Percentiles rank a stretch among this genome's conserved stretches.
Conservation (phyloP, 2,329 filamentous ascomycete genomes). For the Incumbomyces lentus region DNA sequence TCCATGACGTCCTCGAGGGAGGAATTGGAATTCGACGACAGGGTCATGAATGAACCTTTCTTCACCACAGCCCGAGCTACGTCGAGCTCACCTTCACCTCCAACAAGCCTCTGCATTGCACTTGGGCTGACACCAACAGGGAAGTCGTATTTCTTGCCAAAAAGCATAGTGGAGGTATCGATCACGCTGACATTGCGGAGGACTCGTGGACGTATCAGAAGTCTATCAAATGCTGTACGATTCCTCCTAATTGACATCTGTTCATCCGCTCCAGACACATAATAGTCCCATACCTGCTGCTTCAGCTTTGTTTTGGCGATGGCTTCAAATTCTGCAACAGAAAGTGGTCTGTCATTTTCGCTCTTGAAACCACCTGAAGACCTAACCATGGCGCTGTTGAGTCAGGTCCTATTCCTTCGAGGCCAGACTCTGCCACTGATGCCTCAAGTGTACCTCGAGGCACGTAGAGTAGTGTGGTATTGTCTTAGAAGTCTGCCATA, state of each 20-base stretch:
- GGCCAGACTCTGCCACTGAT: no score
- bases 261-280: conserved; percentile 42
- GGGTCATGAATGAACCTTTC: conserved; percentile 35
- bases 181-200: conserved; percentile 27
- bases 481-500: no score
- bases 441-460: no score
- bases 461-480: no score
- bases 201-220: conserved; percentile 27
- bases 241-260: conserved; percentile 29
- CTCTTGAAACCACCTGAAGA: no score
- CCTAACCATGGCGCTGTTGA: no score
- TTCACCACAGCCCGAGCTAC: conserved; percentile 38
- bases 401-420: no score
- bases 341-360: conserved; percentile 21
- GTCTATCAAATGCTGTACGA: background rate
- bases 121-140: conserved; percentile 45
- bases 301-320: conserved; percentile 24
- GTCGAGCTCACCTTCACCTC: conserved; percentile 40
- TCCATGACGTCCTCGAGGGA: conserved; percentile 41
- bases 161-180: conserved; percentile 30
- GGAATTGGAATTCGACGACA: conserved; percentile 38
- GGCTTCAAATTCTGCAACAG: conserved; percentile 28
- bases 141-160: conserved; percentile 28
- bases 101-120: conserved; percentile 43
- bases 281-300: conserved; percentile 30